phyloP scores from a whole-genome alignment of 164 flowering plant genomes.

The Berberis thunbergii region DNA sequence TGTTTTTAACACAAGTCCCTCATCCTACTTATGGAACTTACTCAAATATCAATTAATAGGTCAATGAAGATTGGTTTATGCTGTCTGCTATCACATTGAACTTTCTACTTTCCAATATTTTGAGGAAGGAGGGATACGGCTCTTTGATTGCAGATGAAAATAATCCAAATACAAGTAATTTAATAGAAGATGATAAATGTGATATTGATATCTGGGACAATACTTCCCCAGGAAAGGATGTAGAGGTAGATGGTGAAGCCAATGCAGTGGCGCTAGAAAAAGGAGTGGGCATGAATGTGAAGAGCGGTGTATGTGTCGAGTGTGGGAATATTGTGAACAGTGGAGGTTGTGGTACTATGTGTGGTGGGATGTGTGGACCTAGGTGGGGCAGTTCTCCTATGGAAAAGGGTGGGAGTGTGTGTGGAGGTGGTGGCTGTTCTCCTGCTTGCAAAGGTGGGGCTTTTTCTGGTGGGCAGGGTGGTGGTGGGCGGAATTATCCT shows the following conservation, averaged over 20 bases:
- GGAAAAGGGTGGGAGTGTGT: background rate
- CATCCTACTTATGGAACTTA: background rate
- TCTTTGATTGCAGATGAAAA: constrained; percentile 17
- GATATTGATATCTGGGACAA: constrained; percentile 3
- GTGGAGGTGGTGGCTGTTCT: too few relatives aligned
- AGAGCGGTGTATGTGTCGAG: constrained; percentile 4
- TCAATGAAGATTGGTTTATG: constrained; percentile 61
- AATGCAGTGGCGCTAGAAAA: constrained; percentile 5
- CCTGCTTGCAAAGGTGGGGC: too few relatives aligned
- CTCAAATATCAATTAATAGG: constrained; percentile 24
- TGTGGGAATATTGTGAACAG: constrained; percentile 1
- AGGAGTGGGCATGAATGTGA: constrained; percentile 10
- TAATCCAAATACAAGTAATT: constrained; percentile 11
- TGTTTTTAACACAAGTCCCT: background rate
- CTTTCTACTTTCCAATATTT: constrained; percentile 43
- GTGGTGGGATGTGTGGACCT: constrained; percentile 14
- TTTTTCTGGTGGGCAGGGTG: too few relatives aligned
- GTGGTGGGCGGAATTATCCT: too few relatives aligned
- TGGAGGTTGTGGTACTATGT: constrained; percentile 17
- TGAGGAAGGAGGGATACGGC: constrained; percentile 43
- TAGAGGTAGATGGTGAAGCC: constrained; percentile 6
- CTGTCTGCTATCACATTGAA: constrained; percentile 42
- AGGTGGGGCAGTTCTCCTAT: constrained; percentile 7
- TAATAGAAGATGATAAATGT: constrained; percentile 9
- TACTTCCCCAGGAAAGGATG: constrained; percentile 8